phyloP scores from a whole-genome alignment of 2,329 filamentous ascomycete species.

The Cladosporium phlei region DNA sequence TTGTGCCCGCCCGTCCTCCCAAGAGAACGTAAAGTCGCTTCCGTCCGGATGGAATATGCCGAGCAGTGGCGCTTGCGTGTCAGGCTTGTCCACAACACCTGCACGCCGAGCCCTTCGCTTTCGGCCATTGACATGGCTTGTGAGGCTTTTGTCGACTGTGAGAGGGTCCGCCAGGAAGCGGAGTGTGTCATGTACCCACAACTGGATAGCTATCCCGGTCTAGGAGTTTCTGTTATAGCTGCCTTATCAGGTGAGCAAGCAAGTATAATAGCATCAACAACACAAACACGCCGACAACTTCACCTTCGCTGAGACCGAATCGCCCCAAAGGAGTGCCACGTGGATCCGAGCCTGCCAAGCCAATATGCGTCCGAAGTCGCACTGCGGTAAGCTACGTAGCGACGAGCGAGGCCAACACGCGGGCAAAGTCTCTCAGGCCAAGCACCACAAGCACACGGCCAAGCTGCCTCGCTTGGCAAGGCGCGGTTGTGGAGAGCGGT shows the following conservation, averaged over 20 bases:
- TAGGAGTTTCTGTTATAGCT: neutral
- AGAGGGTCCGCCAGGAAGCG: neutral
- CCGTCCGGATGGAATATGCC: conserved; percentile 1
- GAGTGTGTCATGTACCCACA: neutral
- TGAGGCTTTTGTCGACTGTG: conserved; percentile 4
- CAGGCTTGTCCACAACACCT: conserved; percentile 1
- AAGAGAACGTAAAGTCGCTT: conserved; percentile 2
- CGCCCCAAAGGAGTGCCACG: neutral
- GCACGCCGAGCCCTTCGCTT: neutral
- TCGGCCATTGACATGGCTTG: neutral
- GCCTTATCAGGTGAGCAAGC: neutral
- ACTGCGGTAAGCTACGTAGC: neutral
- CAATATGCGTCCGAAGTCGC: conserved; percentile 7
- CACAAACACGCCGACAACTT: neutral
- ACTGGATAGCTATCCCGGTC: neutral
- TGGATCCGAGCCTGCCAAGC: neutral
- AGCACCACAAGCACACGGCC: conserved; percentile 11
- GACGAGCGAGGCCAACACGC: conserved; percentile 3
- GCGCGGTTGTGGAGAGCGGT: conserved; percentile 2
- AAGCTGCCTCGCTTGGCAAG: conserved; percentile 10
- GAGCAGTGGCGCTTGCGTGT: conserved; percentile 10
- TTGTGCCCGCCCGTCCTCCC: neutral
- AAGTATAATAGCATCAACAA: too few species aligned
- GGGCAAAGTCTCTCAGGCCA: conserved; percentile 9
- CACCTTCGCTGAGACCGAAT: neutral